phyloP scores from a whole-genome alignment of 2,329 filamentous ascomycete species.

The Aspergillus floridensis region DNA sequence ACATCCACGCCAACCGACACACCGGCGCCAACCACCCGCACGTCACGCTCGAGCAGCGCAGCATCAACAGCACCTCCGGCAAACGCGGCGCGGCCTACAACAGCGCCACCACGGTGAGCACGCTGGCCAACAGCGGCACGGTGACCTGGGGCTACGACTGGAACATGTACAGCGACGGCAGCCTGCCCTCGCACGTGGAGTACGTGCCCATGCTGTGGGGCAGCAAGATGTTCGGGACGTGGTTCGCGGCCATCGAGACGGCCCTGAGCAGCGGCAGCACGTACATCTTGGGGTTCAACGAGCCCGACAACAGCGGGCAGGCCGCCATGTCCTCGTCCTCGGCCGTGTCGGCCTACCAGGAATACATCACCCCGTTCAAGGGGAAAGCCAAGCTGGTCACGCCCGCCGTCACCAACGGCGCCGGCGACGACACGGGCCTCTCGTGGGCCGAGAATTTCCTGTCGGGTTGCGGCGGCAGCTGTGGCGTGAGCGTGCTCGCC shows the following conservation, averaged over 20 bases:
- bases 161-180: conserved; percentile 33
- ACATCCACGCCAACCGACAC: conserved; percentile 3
- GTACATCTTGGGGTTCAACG: conserved; percentile 48
- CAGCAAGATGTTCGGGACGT: conserved; percentile 34
- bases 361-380: conserved; percentile 39
- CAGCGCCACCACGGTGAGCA: conserved; percentile 29
- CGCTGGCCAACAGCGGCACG: conserved; percentile 29
- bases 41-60: conserved; percentile 17
- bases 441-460: conserved; percentile 44
- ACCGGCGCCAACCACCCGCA: neutral
- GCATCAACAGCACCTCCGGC: conserved; percentile 3
- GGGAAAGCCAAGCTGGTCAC: conserved; percentile 42
- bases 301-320: conserved; percentile 43
- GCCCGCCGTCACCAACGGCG: conserved; percentile 43
- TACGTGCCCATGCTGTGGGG: conserved; percentile 50
- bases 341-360: conserved; percentile 37
- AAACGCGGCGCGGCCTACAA: conserved; percentile 43
- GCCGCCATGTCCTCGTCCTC: conserved; percentile 38
- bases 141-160: conserved; percentile 50
- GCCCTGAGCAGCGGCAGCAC: conserved; percentile 35
- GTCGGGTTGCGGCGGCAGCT: conserved; percentile 34
- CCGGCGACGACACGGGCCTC: conserved; percentile 33
- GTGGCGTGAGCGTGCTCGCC: conserved; percentile 41
- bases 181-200: conserved; percentile 35
- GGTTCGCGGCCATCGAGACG: conserved; percentile 34